Evolutionary conservation across 164 flowering plant genomes (phyloP).

Genomic region (Pachysandra terminalis): DNA sequence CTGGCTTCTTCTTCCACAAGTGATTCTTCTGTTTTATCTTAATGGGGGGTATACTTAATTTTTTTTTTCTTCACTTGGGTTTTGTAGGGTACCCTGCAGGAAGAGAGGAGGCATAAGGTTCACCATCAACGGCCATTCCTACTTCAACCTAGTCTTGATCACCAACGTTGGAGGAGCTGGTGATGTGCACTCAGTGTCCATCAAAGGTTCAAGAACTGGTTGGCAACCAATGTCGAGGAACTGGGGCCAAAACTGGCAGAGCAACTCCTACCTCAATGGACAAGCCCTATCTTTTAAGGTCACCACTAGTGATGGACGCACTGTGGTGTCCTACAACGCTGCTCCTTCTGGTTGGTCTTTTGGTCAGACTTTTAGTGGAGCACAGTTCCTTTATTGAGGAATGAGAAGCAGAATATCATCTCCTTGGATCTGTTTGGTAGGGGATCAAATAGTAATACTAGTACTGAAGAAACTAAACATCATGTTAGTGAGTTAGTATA

Average conservation of each 20-base stretch:
- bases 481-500: no score
- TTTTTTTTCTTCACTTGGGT: background rate
- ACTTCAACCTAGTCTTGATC: conserved; percentile 74
- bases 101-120: conserved; percentile 77
- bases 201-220: conserved; percentile 67
- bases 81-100: conserved; percentile 58
- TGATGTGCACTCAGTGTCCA: conserved; percentile 50
- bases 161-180: conserved; percentile 89
- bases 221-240: conserved; percentile 83
- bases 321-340: conserved; percentile 44
- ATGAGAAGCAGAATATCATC: no score
- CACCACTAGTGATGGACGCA: conserved; percentile 63
- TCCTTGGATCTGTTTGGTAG: no score
- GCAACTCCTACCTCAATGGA: conserved; percentile 59
- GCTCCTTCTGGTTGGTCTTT: conserved; percentile 68
- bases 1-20: background rate
- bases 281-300: conserved; percentile 75
- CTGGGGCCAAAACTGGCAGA: conserved; percentile 94
- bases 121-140: conserved; percentile 71
- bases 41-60: background rate
- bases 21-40: background rate
- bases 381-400: conserved; percentile 50
- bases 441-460: background rate
- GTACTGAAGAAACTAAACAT: no score
- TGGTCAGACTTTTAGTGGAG: conserved; percentile 71